Evolutionary conservation across 768 basidiomycete species (phyloP).

Genomic region (Hebeloma cylindrosporum): DNA sequence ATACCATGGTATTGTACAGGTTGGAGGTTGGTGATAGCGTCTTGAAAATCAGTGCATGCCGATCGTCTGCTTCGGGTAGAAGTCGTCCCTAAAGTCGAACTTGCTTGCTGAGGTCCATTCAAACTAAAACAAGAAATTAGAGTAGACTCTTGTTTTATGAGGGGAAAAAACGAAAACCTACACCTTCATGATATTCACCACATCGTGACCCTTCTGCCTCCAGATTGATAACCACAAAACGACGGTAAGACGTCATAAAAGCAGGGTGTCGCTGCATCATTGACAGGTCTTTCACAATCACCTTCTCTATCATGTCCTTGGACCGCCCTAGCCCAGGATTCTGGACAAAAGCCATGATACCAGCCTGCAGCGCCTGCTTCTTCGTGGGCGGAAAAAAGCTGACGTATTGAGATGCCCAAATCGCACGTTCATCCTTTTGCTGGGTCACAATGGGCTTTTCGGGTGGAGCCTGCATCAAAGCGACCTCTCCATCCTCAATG

Average conservation of each 20-base stretch:
- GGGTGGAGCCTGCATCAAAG: slow-evolving; percentile 53
- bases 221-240: slow-evolving; percentile 60
- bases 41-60: slow-evolving; percentile 1
- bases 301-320: slow-evolving; percentile 38
- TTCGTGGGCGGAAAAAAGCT: slow-evolving; percentile 30
- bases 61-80: slow-evolving; percentile 32
- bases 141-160: not conserved
- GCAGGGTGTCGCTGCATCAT: slow-evolving; percentile 62
- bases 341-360: slow-evolving; percentile 40
- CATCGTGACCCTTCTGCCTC: slow-evolving; percentile 28
- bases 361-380: slow-evolving; percentile 44
- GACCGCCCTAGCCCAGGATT: slow-evolving; percentile 8
- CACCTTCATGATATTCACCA: slow-evolving; percentile 36
- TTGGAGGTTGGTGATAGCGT: no score
- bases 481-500: slow-evolving; percentile 57
- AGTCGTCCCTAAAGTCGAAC: slow-evolving; percentile 65
- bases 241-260: slow-evolving; percentile 60
- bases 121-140: slow-evolving; percentile 39
- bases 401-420: slow-evolving; percentile 43
- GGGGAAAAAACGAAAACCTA: slow-evolving; percentile 33
- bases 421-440: slow-evolving; percentile 18
- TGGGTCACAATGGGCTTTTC: slow-evolving; percentile 23
- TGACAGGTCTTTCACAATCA: slow-evolving; percentile 49
- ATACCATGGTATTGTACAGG: no score
- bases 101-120: slow-evolving; percentile 48